Conservation (phyloP, 805 yeast species). For the Ogataea populi-albae region DNA sequence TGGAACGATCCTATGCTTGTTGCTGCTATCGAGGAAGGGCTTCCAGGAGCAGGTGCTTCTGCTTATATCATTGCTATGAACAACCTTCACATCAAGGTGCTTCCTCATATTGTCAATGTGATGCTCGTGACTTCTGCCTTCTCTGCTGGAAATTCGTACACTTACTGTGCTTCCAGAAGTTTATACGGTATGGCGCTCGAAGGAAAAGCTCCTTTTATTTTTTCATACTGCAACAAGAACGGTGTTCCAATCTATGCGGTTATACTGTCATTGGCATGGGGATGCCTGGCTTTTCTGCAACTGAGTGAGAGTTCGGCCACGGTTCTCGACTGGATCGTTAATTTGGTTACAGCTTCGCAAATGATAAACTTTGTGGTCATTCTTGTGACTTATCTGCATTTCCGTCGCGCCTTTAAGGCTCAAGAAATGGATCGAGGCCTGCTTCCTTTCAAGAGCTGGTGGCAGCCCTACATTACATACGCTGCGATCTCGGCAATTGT, state of each 20-base stretch:
- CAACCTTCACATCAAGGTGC: conserved; percentile 39
- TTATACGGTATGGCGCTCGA: conserved; percentile 45
- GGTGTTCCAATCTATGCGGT: conserved; percentile 50
- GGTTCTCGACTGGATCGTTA: conserved; percentile 71
- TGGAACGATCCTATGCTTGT: conserved; percentile 39
- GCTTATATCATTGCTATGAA: conserved; percentile 50
- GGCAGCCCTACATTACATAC: conserved; percentile 57
- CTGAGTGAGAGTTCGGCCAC: conserved; percentile 54
- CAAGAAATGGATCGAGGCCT: conserved; percentile 48
- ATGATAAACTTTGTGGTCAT: conserved; percentile 58
- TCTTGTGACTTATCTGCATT: conserved; percentile 56
- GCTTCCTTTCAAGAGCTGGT: conserved; percentile 52
- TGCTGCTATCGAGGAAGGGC: conserved; percentile 32
- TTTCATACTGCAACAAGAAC: conserved; percentile 41
- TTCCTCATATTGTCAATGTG: conserved; percentile 46
- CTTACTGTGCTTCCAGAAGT: conserved; percentile 46
- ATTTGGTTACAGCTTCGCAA: conserved; percentile 68
- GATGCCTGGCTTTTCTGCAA: conserved; percentile 46
- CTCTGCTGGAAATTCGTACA: conserved; percentile 49
- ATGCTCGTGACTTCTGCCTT: conserved; percentile 42
- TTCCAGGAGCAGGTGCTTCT: conserved; percentile 47
- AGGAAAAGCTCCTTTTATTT: conserved; percentile 45
- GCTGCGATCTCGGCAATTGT: conserved; percentile 45
- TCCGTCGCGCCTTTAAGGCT: conserved; percentile 54
- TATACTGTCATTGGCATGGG: conserved; percentile 39